Conservation (phyloP, 2,329 filamentous ascomycete species). For the Grosmannia penicillata region DNA sequence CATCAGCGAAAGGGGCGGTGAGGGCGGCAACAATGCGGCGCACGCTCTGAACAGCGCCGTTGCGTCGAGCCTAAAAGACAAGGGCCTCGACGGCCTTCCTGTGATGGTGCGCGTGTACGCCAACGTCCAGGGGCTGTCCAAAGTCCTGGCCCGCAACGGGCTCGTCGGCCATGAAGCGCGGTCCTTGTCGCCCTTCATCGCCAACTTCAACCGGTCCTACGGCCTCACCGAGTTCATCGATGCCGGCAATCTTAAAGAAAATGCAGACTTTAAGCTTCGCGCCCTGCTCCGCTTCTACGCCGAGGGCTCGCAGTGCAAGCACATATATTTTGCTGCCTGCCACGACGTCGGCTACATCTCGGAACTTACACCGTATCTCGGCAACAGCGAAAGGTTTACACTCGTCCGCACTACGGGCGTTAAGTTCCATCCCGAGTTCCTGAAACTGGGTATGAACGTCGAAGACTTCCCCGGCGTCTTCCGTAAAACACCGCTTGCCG, state of each 20-base stretch:
- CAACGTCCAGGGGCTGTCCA: conserved; percentile 37
- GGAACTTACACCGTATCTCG: conserved; percentile 36
- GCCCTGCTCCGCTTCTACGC: conserved; percentile 32
- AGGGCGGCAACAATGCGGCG: conserved; percentile 41
- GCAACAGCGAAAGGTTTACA: conserved; percentile 34
- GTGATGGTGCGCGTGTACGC: conserved; percentile 41
- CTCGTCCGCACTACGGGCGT: conserved; percentile 32
- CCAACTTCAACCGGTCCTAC: conserved; percentile 41
- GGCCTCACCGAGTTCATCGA: conserved; percentile 47
- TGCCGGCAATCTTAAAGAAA: conserved; percentile 44
- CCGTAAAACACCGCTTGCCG: conserved; percentile 13
- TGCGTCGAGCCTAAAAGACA: conserved; percentile 29
- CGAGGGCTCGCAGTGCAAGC: conserved; percentile 45
- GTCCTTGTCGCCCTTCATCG: conserved; percentile 37
- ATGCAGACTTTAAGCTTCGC: conserved; percentile 44
- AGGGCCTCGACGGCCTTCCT: conserved; percentile 32
- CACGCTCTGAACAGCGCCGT: conserved; percentile 35
- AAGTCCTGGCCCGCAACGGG: conserved; percentile 30
- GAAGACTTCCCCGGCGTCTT: conserved; percentile 39
- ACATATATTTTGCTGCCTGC: conserved; percentile 49
- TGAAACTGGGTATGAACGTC: conserved; percentile 31
- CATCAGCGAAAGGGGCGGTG: conserved; percentile 27
- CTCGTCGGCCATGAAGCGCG: conserved; percentile 38
- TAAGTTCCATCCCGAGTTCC: conserved; percentile 36
- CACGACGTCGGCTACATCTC: conserved; percentile 44